Conservation (phyloP, 192 early-diverging fungal genomes). For the Spinellus fusiger region DNA sequence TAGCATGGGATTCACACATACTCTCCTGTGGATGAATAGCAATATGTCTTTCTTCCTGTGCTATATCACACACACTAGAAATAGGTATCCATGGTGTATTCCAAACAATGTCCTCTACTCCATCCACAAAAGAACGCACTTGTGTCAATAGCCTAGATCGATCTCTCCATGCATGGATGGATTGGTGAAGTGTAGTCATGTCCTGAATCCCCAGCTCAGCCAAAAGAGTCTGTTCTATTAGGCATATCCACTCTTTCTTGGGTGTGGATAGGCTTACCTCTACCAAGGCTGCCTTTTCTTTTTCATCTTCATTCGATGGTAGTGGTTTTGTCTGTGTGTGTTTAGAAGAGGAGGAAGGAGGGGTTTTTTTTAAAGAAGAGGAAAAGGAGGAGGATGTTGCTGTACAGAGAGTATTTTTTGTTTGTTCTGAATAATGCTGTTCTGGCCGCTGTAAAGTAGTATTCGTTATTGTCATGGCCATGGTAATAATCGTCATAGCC, state of each 20-base stretch:
- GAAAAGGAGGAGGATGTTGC: too few species aligned
- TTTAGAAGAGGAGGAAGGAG: too few species aligned
- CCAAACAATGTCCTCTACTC: not conserved
- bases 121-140: not conserved
- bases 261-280: not conserved
- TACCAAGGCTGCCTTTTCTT: not conserved
- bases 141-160: not conserved
- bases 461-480: not conserved
- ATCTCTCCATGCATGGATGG: not conserved
- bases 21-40: not conserved
- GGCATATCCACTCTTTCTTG: not conserved
- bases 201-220: not conserved
- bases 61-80: not conserved
- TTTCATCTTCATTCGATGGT: too few species aligned
- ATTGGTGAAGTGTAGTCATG: not conserved
- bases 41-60: not conserved
- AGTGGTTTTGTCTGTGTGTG: too few species aligned
- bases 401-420: too few species aligned
- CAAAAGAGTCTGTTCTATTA: not conserved
- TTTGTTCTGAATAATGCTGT: too few species aligned
- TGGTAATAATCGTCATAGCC: not conserved
- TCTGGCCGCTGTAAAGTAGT: not conserved
- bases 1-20: not conserved
- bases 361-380: too few species aligned
- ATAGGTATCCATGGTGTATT: not conserved